A percentile compares a stretch with the other conserved stretches of the same genome.
These are phyloP conservation scores for Entomortierella beljakovae DNA, from an alignment of 192 early-diverging fungal genomes.

Conservation along the genomic window DNA sequence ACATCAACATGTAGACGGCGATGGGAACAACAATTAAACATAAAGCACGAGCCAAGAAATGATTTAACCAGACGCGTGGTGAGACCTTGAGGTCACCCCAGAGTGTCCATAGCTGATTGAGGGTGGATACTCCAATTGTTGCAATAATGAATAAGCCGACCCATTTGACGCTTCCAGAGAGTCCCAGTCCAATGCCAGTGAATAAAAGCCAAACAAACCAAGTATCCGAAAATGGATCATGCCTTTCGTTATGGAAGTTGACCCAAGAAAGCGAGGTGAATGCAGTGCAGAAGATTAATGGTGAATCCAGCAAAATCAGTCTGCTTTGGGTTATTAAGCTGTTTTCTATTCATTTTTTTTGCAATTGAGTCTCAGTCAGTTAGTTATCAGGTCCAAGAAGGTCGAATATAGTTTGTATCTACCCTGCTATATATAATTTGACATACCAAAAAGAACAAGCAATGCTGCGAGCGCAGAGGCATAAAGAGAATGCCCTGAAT, in stretches of 20 bases:
- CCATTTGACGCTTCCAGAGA: conserved; percentile 85
- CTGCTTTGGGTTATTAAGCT: conserved; percentile 90
- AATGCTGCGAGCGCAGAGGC: conserved; percentile 82
- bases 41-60: conserved; percentile 86
- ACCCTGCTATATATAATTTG: not conserved
- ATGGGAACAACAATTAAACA: conserved; percentile 88
- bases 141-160: conserved; percentile 94
- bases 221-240: conserved; percentile 74
- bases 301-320: conserved; percentile 91
- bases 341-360: conserved; percentile 90
- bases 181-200: conserved; percentile 86
- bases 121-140: conserved; percentile 83
- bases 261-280: conserved; percentile 87
- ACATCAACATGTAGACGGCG: conserved; percentile 83
- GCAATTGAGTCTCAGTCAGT: not conserved
- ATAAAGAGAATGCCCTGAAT: conserved; percentile 80
- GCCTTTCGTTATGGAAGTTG: conserved; percentile 82
- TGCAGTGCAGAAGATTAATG: conserved; percentile 90
- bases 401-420: not conserved
- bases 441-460: conserved; percentile 83
- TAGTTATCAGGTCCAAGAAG: not conserved
- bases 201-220: conserved; percentile 92
- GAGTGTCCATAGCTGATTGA: conserved; percentile 89
- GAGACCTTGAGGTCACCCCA: conserved; percentile 77
- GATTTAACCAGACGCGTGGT: conserved; percentile 61